Base-by-base conservation (phyloP, 805 yeast genomes). In the Brettanomyces sp. region DNA sequence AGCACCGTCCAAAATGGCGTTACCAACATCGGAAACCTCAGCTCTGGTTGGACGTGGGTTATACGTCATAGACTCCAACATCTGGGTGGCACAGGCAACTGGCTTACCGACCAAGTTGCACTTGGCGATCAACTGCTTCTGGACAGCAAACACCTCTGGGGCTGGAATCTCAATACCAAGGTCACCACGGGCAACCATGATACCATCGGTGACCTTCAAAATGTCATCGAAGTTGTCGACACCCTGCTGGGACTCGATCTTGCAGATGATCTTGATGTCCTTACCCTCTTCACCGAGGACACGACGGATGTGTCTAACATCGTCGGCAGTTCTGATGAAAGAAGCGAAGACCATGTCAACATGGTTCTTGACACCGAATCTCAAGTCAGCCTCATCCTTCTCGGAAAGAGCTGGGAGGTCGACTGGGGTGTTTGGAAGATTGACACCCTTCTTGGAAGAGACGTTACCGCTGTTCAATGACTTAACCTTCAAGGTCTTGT, bases 21-120 rank as follows among this genome's bases (percentile, higher is more conserved):
- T 93, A 74, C 99, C 99, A 54, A 93, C 99, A 70, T 93, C 99
- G 47, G 95, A 84, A 51, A 93, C 99, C 76, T 93, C 99, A 58
- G 99, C 99, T 77, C 99, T 86, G 68, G 99, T 93, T 72, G 99
- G 99, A 74, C 99, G 85, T 70, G 99, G 99, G 85, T 93, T 93
- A 76, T 85, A 88, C 51, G 98, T 93, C 99, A 93, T 93, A 50
- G 97, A 88, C 76, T 93, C 99, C 70, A 93, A 82, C 99, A 93
- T 93, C 76, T 93, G 99, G 56, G 99, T 93, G 56, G 99, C 99
- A 77, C 99, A 93, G 68, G 93, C 89, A 58, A 89, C 97, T 65
- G 99, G 99, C 82, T 93, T 93, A 69, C 97, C 99, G 57, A 96
- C 98, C 67, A 91, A 76, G 83, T 93, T 95, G 79, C 96, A 93